phyloP scores from a whole-genome alignment of 306 rosid genomes.

The Alnus rubra region DNA sequence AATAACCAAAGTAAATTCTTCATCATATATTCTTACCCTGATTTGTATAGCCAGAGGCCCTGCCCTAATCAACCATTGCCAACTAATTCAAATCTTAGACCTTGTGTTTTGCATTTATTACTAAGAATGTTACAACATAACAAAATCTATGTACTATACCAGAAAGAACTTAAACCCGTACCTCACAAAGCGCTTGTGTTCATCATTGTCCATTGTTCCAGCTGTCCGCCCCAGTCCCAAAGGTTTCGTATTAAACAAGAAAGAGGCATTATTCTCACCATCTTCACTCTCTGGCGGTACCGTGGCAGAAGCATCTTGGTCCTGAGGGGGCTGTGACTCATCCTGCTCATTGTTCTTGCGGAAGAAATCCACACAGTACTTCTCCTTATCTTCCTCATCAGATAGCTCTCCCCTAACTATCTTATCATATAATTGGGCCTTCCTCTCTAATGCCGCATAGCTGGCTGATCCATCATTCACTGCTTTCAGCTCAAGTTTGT shows the following conservation, averaged over 20 bases:
- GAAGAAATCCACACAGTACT: constrained; percentile 88
- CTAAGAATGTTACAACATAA: background rate
- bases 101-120: constrained; percentile 7
- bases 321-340: constrained; percentile 41
- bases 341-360: constrained; percentile 69
- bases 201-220: constrained; percentile 55
- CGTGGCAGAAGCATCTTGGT: constrained; percentile 22
- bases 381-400: constrained; percentile 87
- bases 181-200: constrained; percentile 86
- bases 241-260: constrained; percentile 50
- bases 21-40: background rate
- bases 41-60: too few relatives aligned
- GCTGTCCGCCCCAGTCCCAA: constrained; percentile 56
- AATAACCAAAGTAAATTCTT: background rate
- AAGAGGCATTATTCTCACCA: constrained; percentile 38
- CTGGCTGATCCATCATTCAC: constrained; percentile 74
- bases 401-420: constrained; percentile 75
- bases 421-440: constrained; percentile 79
- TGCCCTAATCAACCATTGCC: background rate
- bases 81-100: background rate
- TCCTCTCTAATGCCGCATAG: constrained; percentile 85
- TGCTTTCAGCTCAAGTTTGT: constrained; percentile 91
- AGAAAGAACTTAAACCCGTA: constrained; percentile 27
- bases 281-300: constrained; percentile 43
- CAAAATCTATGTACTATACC: background rate